These are phyloP conservation scores for Physaria fendleri DNA, from an alignment of 345 rosid species.

Conservation along the genomic window DNA sequence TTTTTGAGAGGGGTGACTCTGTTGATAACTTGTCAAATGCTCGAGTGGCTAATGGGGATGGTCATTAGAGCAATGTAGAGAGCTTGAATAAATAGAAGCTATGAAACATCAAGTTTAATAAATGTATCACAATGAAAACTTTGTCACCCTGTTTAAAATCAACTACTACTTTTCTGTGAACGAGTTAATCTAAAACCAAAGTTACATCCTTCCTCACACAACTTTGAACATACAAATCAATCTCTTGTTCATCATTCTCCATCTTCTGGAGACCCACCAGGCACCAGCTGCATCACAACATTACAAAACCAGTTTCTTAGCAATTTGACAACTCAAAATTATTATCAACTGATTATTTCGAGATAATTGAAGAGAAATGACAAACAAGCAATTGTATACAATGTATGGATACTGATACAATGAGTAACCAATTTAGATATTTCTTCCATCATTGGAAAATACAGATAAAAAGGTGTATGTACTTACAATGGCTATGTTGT, in stretches of 20 bases:
- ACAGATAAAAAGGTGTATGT: not conserved
- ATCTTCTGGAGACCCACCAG: slow-evolving; percentile 82
- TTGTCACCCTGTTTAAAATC: not conserved
- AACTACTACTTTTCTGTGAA: slow-evolving; percentile 1
- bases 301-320: not conserved
- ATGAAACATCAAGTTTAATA: not conserved
- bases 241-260: slow-evolving; percentile 24
- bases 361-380: not conserved
- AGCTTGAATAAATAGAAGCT: slow-evolving; percentile 18
- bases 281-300: slow-evolving; percentile 71
- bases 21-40: slow-evolving; percentile 49
- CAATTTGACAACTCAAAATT: not conserved
- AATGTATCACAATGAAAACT: slow-evolving; percentile 2
- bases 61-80: slow-evolving; percentile 38
- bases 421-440: not conserved
- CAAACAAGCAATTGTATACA: not conserved
- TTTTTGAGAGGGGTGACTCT: slow-evolving; percentile 73
- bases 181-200: slow-evolving; percentile 15
- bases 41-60: slow-evolving; percentile 21
- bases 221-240: not conserved
- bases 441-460: not conserved
- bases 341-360: not conserved
- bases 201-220: slow-evolving; percentile 6
- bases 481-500: slow-evolving; percentile 93
- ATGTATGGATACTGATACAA: not conserved